These are phyloP conservation scores for Avena insularis DNA, from an alignment of 176 grass and related monocot species.

Conservation along the genomic window DNA sequence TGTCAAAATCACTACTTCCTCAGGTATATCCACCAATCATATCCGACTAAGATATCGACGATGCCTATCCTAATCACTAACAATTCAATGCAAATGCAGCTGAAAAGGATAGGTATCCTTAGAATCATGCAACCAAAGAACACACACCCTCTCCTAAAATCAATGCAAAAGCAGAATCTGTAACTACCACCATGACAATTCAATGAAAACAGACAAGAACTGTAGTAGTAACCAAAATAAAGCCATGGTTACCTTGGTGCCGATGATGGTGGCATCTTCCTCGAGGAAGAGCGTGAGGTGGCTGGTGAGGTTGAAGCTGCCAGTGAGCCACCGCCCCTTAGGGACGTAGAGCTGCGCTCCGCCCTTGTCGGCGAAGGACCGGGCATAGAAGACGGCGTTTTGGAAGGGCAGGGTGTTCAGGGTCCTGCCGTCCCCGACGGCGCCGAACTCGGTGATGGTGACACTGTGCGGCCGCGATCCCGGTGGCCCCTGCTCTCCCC, in stretches of 20 bases:
- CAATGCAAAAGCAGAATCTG: constrained; percentile 22
- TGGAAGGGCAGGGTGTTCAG: constrained; percentile 89
- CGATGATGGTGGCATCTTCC: constrained; percentile 71
- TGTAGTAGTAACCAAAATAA: constrained; percentile 6
- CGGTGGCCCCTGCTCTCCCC: constrained; percentile 35
- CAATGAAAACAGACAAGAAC: constrained; percentile 18
- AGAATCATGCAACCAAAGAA: constrained; percentile 41
- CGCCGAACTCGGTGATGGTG: constrained; percentile 91
- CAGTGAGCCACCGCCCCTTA: constrained; percentile 86
- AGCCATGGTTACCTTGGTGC: constrained; percentile 54
- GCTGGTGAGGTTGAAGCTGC: constrained; percentile 96
- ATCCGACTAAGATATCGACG: constrained; percentile 30
- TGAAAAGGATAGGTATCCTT: constrained; percentile 49
- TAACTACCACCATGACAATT: constrained; percentile 42
- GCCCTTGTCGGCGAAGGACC: constrained; percentile 91
- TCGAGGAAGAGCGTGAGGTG: constrained; percentile 91
- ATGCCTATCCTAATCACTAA: constrained; percentile 43
- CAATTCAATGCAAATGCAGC: constrained; percentile 43
- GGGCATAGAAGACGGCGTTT: constrained; percentile 89
- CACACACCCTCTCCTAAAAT: constrained; percentile 1
- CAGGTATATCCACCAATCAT: constrained; percentile 45
- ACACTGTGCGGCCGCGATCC: constrained; percentile 77
- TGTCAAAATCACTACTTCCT: constrained; percentile 48
- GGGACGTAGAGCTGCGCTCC: constrained; percentile 94
- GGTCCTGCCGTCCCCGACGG: constrained; percentile 81